A percentile compares a stretch with the other conserved stretches of the same genome.
Conservation (phyloP, 1,139 yeast genomes). For the Kluyveromyces sp. region DNA sequence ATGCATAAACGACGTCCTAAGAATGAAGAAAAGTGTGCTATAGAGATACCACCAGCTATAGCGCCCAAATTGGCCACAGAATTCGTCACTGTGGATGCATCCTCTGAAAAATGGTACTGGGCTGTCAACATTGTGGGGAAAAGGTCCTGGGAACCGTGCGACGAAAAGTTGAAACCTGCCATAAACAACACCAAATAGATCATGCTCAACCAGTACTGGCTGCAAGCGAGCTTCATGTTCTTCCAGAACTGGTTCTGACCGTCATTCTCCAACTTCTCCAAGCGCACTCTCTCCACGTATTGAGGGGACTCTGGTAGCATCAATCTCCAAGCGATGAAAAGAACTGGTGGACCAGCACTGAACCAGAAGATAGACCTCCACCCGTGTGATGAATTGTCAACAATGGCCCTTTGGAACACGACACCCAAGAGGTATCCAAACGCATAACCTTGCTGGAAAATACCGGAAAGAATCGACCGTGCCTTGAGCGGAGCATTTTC, state of each 20-base stretch:
- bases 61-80: constrained; percentile 69
- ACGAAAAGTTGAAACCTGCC: constrained; percentile 62
- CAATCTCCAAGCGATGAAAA: constrained; percentile 49
- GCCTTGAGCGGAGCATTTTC: constrained; percentile 62
- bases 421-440: constrained; percentile 62
- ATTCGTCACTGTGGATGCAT: constrained; percentile 59
- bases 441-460: constrained; percentile 68
- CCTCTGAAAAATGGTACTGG: constrained; percentile 43
- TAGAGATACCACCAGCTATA: constrained; percentile 51
- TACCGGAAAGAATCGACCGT: constrained; percentile 56
- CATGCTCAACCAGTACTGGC: constrained; percentile 38
- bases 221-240: constrained; percentile 27
- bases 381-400: constrained; percentile 42
- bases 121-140: constrained; percentile 56
- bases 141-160: constrained; percentile 70
- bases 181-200: constrained; percentile 47
- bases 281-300: constrained; percentile 32
- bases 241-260: constrained; percentile 15
- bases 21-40: constrained; percentile 56
- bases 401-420: constrained; percentile 54
- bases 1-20: constrained; percentile 54
- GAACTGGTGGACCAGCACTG: constrained; percentile 59
- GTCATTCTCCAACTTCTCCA: constrained; percentile 27
- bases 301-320: constrained; percentile 54
- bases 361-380: constrained; percentile 84